A percentile compares a stretch with the other conserved stretches of the same genome.
These are phyloP conservation scores for Morella rubra DNA, from an alignment of 306 rosid species.

Conservation along the genomic window DNA sequence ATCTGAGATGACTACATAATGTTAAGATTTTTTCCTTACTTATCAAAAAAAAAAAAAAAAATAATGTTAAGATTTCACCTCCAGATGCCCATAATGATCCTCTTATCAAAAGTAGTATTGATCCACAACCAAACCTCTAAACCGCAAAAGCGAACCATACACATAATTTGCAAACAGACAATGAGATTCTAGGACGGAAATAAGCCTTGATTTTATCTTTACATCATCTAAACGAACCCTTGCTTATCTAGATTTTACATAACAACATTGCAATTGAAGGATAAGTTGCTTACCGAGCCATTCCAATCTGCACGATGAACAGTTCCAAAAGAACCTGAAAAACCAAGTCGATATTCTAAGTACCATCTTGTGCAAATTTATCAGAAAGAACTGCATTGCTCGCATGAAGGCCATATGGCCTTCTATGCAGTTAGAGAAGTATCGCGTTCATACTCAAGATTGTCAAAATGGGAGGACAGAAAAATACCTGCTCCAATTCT, in stretches of 20 bases:
- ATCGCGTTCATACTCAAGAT: conserved; percentile 4
- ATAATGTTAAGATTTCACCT: conserved; percentile 9
- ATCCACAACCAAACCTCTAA: conserved; percentile 1
- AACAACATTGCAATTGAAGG: conserved; percentile 4
- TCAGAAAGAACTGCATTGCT: conserved; percentile 25
- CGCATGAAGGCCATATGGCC: conserved; percentile 22
- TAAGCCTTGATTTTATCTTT: background rate
- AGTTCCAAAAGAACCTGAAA: conserved; percentile 95
- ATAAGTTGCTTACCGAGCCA: conserved; percentile 77
- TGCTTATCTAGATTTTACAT: background rate
- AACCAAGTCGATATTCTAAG: conserved; percentile 31
- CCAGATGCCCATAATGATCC: background rate
- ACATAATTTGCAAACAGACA: conserved; percentile 14
- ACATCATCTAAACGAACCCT: background rate
- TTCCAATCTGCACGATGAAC: conserved; percentile 99
- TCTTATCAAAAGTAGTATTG: conserved; percentile 8
- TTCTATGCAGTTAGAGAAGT: conserved; percentile 23
- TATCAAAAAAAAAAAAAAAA: no score
- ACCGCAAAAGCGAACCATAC: background rate
- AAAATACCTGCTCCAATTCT: conserved; percentile 87
- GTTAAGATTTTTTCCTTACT: no score
- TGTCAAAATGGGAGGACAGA: background rate
- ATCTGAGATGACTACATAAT: background rate
- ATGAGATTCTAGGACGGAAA: background rate
- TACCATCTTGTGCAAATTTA: conserved; percentile 7